Conservation (phyloP, 2,329 filamentous ascomycete species). For the Alternaria arborescens region DNA sequence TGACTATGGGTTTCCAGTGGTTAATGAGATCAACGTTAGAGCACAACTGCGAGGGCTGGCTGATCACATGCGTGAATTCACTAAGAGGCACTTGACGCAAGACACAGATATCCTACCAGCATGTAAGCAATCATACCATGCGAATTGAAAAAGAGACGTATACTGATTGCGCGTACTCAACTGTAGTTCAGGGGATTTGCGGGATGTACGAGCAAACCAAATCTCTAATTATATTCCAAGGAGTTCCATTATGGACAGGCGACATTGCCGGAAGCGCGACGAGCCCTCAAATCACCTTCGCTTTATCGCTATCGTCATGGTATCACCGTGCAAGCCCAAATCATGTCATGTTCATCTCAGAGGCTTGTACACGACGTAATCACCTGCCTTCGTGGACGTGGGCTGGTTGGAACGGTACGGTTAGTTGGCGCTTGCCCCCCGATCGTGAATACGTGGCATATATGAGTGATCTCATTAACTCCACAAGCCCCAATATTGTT, state of each 20-base stretch:
- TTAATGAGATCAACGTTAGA: constrained; percentile 4
- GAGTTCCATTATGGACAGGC: constrained; percentile 21
- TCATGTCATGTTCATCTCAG: constrained; percentile 17
- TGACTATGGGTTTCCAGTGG: constrained; percentile 20
- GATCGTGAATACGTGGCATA: constrained; percentile 13
- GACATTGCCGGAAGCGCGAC: constrained; percentile 4
- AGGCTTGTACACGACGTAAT: constrained; percentile 2
- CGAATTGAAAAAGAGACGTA: not conserved
- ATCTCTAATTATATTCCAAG: constrained; percentile 4
- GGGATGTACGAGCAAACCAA: constrained; percentile 14
- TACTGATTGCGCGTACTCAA: not conserved
- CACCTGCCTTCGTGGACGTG: constrained; percentile 4
- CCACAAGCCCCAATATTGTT: constrained; percentile 5
- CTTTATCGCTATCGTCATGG: constrained; percentile 20
- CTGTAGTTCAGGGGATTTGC: not conserved
- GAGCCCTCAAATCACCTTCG: constrained; percentile 16
- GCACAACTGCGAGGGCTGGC: constrained; percentile 16
- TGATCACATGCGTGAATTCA: constrained; percentile 24
- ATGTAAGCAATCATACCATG: not conserved
- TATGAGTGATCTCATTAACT: constrained; percentile 20
- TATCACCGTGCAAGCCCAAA: constrained; percentile 12
- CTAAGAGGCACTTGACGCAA: constrained; percentile 7
- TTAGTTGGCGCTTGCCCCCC: constrained; percentile 23
- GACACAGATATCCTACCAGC: constrained; percentile 15
- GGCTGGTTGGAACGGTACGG: constrained; percentile 24